Conservation (phyloP, 495 filamentous ascomycete species). For the Daldinia caldariorum region DNA sequence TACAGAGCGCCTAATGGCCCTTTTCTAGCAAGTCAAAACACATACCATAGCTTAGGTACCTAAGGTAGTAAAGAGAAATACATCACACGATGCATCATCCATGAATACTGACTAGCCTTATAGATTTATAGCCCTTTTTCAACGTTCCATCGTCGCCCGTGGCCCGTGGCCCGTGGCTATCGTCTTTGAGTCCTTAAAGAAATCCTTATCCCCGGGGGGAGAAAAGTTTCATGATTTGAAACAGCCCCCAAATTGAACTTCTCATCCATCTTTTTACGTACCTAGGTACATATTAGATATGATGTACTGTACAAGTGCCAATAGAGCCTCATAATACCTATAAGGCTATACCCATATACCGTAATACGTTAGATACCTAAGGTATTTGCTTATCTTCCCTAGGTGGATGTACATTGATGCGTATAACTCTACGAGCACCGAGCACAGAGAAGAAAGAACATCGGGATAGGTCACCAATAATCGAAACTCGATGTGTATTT, state of each 20-base stretch:
- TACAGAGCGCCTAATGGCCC: constrained; percentile 2
- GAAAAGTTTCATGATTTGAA: constrained; percentile 32
- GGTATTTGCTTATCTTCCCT: too few relatives aligned
- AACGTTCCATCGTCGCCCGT: not conserved
- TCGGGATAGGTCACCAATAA: not conserved
- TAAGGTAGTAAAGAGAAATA: not conserved
- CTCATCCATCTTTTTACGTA: constrained; percentile 14
- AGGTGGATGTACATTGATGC: not conserved
- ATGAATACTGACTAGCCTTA: not conserved
- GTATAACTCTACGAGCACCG: too few relatives aligned
- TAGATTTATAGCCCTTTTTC: not conserved
- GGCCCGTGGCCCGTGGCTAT: too few relatives aligned
- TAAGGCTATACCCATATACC: too few relatives aligned
- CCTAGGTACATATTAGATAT: too few relatives aligned
- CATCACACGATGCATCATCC: constrained; percentile 1
- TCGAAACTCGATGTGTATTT: not conserved
- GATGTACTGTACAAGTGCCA: not conserved
- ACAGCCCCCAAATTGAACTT: constrained; percentile 40
- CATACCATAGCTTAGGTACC: too few relatives aligned
- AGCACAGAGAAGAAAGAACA: not conserved
- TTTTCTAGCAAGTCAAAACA: not conserved
- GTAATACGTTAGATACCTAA: too few relatives aligned
- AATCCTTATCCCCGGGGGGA: constrained; percentile 18
- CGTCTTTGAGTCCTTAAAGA: not conserved
- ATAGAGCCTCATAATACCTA: not conserved